These are phyloP conservation scores for Magnaporthiopsis rhizophila DNA, from an alignment of 2,329 filamentous ascomycete species.

Conservation along the genomic window DNA sequence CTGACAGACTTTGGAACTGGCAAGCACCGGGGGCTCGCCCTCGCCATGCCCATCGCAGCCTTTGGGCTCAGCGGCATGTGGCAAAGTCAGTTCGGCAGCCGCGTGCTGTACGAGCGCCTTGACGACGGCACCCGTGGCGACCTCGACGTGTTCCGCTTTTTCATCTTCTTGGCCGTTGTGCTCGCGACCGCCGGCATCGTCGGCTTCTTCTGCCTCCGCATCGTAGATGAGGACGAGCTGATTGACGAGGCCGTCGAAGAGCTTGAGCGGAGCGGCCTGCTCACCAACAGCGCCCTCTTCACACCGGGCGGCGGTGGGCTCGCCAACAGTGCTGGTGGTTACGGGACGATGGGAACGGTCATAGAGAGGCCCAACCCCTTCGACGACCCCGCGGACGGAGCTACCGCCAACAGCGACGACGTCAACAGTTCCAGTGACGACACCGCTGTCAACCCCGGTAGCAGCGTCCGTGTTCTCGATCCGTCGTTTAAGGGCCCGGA, in stretches of 20 bases:
- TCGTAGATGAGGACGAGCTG: slow-evolving; percentile 78
- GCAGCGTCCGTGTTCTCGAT: not conserved
- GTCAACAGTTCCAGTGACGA: slow-evolving; percentile 10
- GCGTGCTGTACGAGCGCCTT: slow-evolving; percentile 62
- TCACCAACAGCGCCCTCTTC: slow-evolving; percentile 70
- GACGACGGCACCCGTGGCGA: slow-evolving; percentile 56
- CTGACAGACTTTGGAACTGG: slow-evolving; percentile 71
- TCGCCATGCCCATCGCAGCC: slow-evolving; percentile 83
- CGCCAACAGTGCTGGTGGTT: slow-evolving; percentile 35
- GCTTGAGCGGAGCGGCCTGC: slow-evolving; percentile 77
- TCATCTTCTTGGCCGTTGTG: slow-evolving; percentile 72
- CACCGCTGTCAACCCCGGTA: slow-evolving; percentile 5
- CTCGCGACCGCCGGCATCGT: slow-evolving; percentile 63
- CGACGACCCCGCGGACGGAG: slow-evolving; percentile 16
- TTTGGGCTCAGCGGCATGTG: slow-evolving; percentile 95
- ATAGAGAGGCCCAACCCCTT: slow-evolving; percentile 26
- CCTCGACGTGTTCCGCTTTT: slow-evolving; percentile 75
- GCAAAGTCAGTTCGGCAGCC: slow-evolving; percentile 80
- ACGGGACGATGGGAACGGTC: slow-evolving; percentile 49
- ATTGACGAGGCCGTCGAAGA: slow-evolving; percentile 88
- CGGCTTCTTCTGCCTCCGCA: slow-evolving; percentile 64
- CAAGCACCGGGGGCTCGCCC: slow-evolving; percentile 76
- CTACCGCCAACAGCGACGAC: not conserved
- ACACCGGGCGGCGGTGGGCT: slow-evolving; percentile 34
- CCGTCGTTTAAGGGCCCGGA: slow-evolving; percentile 6